Evolutionary conservation across 2,329 filamentous ascomycete genomes (phyloP).

Genomic region (Drechslerella dactyloides): DNA sequence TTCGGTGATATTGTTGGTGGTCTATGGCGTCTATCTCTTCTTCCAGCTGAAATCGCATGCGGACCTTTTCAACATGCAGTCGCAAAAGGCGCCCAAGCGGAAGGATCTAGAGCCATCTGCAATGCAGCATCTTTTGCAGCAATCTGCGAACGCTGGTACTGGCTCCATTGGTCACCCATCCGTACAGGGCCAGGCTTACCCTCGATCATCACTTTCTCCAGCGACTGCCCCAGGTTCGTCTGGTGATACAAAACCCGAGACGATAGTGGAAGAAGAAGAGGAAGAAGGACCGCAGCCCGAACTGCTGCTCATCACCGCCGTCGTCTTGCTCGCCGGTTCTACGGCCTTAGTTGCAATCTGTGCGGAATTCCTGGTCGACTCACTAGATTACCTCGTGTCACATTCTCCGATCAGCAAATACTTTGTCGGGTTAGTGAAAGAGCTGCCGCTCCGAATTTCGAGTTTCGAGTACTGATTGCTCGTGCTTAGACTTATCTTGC

Average conservation of each 20-base stretch:
- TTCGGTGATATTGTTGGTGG: conserved; percentile 78
- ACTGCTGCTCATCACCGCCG: conserved; percentile 73
- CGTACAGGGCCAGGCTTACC: conserved; percentile 28
- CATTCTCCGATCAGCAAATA: conserved; percentile 64
- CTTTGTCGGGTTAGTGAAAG: conserved; percentile 60
- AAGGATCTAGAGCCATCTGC: conserved; percentile 41
- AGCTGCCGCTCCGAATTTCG: neutral
- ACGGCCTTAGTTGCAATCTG: conserved; percentile 83
- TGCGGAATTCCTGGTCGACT: conserved; percentile 65
- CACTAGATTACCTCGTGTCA: conserved; percentile 64
- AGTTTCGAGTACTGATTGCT: neutral
- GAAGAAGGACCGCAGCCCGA: conserved; percentile 78
- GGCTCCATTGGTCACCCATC: conserved; percentile 30
- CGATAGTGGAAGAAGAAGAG: conserved; percentile 63
- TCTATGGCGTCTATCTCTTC: conserved; percentile 82
- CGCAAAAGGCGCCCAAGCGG: conserved; percentile 74
- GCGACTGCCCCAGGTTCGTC: conserved; percentile 18
- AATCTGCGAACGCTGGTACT: conserved; percentile 34
- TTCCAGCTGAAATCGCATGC: conserved; percentile 91
- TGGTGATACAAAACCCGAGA: conserved; percentile 52
- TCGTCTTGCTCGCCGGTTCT: conserved; percentile 72
- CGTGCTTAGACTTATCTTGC: conserved; percentile 60
- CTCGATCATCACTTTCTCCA: conserved; percentile 22
- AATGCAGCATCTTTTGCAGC: conserved; percentile 43
- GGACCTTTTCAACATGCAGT: conserved; percentile 78